Conservation (phyloP, 768 basidiomycete genomes). For the Tricholoma bakamatsutake region DNA sequence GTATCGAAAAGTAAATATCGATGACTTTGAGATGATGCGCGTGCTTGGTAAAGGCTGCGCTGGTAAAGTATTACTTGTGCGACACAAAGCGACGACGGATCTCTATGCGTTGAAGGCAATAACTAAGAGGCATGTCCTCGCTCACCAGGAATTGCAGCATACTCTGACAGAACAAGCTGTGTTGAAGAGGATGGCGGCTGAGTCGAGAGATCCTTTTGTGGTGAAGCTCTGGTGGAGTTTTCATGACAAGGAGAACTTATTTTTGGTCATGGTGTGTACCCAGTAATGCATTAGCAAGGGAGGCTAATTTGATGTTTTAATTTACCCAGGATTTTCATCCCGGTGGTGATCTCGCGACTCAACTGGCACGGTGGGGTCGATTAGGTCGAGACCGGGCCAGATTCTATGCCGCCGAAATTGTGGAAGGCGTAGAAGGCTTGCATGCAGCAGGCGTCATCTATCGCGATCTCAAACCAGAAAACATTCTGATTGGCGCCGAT, state of each 20-base stretch:
- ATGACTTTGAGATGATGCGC: constrained; percentile 96
- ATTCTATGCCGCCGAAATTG: constrained; percentile 97
- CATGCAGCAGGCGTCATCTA: constrained; percentile 95
- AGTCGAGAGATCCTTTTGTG: constrained; percentile 87
- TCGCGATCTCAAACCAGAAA: constrained; percentile 95
- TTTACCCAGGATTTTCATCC: constrained; percentile 79
- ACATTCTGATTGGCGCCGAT: constrained; percentile 88
- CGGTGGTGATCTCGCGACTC: constrained; percentile 95
- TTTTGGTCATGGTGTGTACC: constrained; percentile 81
- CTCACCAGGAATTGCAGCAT: constrained; percentile 94
- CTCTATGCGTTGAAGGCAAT: constrained; percentile 96
- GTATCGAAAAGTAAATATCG: constrained; percentile 71
- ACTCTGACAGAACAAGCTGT: constrained; percentile 96
- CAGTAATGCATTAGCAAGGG: background rate
- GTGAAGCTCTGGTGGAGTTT: constrained; percentile 97
- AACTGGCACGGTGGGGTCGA: constrained; percentile 92
- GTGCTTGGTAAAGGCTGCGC: constrained; percentile 97
- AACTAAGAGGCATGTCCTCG: constrained; percentile 93
- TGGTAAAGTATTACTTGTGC: constrained; percentile 91
- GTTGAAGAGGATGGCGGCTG: constrained; percentile 88
- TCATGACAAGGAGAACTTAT: constrained; percentile 95
- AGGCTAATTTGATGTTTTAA: background rate
- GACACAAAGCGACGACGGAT: constrained; percentile 63
- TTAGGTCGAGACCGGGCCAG: constrained; percentile 90
- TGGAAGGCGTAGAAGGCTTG: constrained; percentile 92